A percentile compares a stretch with the other conserved stretches of the same genome.
Conservation (phyloP, 441 rosid genomes). For the Adansonia madagascariensis region DNA sequence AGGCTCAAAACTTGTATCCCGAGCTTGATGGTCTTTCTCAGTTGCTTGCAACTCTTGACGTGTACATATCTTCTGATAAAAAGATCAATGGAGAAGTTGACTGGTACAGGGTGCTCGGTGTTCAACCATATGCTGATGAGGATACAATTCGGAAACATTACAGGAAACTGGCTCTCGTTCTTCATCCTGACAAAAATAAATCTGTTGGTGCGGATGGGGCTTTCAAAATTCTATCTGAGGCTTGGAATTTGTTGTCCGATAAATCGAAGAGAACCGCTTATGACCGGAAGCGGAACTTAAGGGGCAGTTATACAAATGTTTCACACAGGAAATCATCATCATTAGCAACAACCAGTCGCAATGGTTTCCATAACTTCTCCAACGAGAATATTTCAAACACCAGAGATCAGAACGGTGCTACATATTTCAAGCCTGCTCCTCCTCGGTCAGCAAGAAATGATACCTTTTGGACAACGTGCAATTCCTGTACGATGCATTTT, state of each 20-base stretch:
- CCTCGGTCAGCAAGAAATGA: slow-evolving; percentile 17
- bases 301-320: slow-evolving; percentile 23
- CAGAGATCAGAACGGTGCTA: slow-evolving; percentile 33
- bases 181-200: slow-evolving; percentile 65
- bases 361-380: slow-evolving; percentile 37
- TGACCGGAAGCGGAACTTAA: slow-evolving; percentile 51
- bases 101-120: slow-evolving; percentile 52
- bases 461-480: slow-evolving; percentile 67
- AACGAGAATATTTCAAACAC: slow-evolving; percentile 17
- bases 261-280: slow-evolving; percentile 48
- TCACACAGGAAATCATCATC: slow-evolving; percentile 35
- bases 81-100: slow-evolving; percentile 48
- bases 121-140: slow-evolving; percentile 56
- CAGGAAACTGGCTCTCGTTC: slow-evolving; percentile 50
- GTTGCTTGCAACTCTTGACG: slow-evolving; percentile 49
- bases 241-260: slow-evolving; percentile 61
- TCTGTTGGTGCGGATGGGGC: slow-evolving; percentile 61
- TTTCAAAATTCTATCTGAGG: slow-evolving; percentile 55
- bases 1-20: slow-evolving; percentile 51
- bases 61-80: slow-evolving; percentile 43
- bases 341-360: slow-evolving; percentile 35
- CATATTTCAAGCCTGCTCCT: slow-evolving; percentile 32
- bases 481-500: slow-evolving; percentile 46
- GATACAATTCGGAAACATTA: slow-evolving; percentile 53
- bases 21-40: slow-evolving; percentile 54